phyloP scores from a whole-genome alignment of 495 filamentous ascomycete genomes.

The Xylaria palmicola region DNA sequence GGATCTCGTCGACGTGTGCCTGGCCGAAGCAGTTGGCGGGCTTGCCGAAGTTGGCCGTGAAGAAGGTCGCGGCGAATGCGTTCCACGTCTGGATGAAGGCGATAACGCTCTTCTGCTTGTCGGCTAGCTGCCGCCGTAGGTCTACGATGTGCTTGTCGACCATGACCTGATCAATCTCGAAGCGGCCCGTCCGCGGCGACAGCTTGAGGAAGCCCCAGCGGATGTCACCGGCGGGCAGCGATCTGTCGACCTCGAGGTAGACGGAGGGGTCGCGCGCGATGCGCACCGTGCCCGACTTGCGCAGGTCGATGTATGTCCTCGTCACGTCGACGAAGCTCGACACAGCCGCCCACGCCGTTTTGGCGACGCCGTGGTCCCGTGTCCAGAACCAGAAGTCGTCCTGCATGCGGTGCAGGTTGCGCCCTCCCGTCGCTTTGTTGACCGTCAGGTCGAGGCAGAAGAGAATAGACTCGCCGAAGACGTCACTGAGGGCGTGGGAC shows the following conservation, averaged over 20 bases:
- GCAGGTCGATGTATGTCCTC: conserved; percentile 56
- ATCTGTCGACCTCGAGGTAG: conserved; percentile 26
- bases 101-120: conserved; percentile 56
- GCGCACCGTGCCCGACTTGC: conserved; percentile 58
- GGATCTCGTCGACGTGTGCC: conserved; percentile 62
- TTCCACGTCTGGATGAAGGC: conserved; percentile 67
- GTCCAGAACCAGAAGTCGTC: conserved; percentile 75
- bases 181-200: conserved; percentile 52
- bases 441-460: conserved; percentile 67
- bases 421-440: conserved; percentile 56
- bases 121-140: conserved; percentile 58
- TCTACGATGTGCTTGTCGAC: conserved; percentile 63
- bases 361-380: conserved; percentile 47
- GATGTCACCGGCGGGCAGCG: conserved; percentile 58
- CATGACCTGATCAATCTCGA: conserved; percentile 61
- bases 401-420: conserved; percentile 60
- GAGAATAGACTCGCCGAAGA: conserved; percentile 60
- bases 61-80: conserved; percentile 62
- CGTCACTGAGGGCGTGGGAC: conserved; percentile 57
- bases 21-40: conserved; percentile 64
- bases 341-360: conserved; percentile 59
- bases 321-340: conserved; percentile 53
- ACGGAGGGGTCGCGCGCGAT: conserved; percentile 21
- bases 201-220: conserved; percentile 66
- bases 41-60: conserved; percentile 64